A percentile compares a stretch with the other conserved stretches of the same genome.
These are phyloP conservation scores for Kernera saxatilis DNA, from an alignment of 345 rosid genomes.

Conservation along the genomic window DNA sequence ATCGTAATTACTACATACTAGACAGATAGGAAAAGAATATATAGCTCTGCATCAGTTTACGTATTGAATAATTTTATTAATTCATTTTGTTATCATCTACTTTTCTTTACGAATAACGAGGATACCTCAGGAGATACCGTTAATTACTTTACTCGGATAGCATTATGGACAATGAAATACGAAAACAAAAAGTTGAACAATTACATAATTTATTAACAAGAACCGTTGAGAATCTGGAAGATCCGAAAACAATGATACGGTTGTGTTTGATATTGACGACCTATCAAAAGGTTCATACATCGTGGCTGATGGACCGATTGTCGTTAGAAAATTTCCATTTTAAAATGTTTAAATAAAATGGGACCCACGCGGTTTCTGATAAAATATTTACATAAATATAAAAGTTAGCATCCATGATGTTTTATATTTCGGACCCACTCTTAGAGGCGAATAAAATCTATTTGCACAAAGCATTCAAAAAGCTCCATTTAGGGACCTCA, in stretches of 20 bases:
- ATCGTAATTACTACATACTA: too few relatives aligned
- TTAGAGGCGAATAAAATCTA: neutral
- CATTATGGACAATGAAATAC: too few relatives aligned
- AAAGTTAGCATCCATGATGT: neutral
- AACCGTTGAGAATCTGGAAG: neutral
- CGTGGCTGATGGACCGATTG: neutral
- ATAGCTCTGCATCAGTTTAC: too few relatives aligned
- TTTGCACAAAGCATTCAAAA: conserved; percentile 12
- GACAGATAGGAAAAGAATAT: too few relatives aligned
- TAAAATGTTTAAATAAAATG: neutral
- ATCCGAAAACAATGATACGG: neutral
- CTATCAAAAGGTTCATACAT: conserved; percentile 5
- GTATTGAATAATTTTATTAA: too few relatives aligned
- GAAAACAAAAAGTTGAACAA: neutral
- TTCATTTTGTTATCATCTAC: too few relatives aligned
- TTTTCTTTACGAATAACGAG: too few relatives aligned
- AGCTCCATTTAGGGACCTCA: neutral
- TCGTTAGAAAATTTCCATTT: neutral
- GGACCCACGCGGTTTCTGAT: conserved; percentile 28
- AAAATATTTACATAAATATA: neutral
- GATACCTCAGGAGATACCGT: too few relatives aligned
- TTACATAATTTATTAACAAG: neutral
- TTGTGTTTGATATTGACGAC: conserved; percentile 15
- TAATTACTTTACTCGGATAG: too few relatives aligned
- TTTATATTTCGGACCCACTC: conserved; percentile 7